Evolutionary conservation across 2,329 filamentous ascomycete genomes (phyloP).

Genomic region (Botrytis cinerea): DNA sequence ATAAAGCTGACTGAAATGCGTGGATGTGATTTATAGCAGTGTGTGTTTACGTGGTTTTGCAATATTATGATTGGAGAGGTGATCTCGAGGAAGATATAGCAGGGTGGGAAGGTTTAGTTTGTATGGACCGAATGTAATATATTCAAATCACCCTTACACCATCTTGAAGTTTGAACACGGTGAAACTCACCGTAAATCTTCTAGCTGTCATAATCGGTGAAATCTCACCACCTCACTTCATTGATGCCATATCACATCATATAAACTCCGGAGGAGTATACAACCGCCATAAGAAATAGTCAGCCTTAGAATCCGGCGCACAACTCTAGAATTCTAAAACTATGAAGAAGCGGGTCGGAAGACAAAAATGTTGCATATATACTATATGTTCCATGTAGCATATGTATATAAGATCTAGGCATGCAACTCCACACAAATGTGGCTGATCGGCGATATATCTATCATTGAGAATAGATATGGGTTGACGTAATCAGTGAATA

Average conservation of each 20-base stretch:
- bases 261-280: not conserved
- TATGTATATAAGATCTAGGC: not conserved
- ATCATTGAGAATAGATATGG: not conserved
- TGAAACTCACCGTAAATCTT: not conserved
- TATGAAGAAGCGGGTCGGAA: not conserved
- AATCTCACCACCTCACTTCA: not conserved
- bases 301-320: not conserved
- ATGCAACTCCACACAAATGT: not conserved
- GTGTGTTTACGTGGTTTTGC: not conserved
- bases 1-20: not conserved
- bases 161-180: not conserved
- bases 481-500: not conserved
- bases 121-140: not conserved
- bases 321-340: not conserved
- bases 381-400: not conserved
- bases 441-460: not conserved
- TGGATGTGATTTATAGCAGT: not conserved
- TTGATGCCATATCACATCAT: not conserved
- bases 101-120: not conserved
- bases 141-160: not conserved
- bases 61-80: not conserved
- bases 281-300: not conserved
- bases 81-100: not conserved
- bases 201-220: not conserved
- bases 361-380: not conserved